Evolutionary conservation across 805 yeast species (phyloP), one percentile per base, ranked within the genome.

Genomic region (Candida quercuum): DNA sequence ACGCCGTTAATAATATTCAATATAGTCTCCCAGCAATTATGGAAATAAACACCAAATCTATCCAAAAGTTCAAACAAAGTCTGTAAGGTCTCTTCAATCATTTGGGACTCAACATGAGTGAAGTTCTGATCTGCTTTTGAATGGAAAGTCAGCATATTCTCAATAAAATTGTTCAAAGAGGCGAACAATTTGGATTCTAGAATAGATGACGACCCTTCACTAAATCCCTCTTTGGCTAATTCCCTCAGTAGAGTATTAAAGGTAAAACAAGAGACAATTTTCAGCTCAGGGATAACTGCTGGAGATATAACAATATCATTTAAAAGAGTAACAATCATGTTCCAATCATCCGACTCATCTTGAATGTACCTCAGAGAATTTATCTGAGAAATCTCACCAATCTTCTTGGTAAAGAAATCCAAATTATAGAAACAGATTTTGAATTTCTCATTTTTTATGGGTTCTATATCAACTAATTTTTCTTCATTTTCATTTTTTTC

Each of bases 31-130:
- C 98, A 91, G 0, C 84, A 79, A n/a, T 69, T 57, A 31, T 66
- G 64, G 35, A 81, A 66, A 6, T 67, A 61, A 25, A 71, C 69
- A 1, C 95, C 97, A 53, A 77, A 83, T 47, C 82, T 78, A 50
- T 88, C 94, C 23, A 91, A 67, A n/a, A 89, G 66, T 22, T 71
- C 76, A 52, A 79, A 82, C 36, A 91, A 57, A 0, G 86, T 81
- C 21, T 76, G 71, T 28, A 89, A 63, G 0, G 75, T 60, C 21
- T 71, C 71, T 14, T 83, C 68, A 42, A 81, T 76, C 42, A 87
- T 75, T 37, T 83, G 89, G 3, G 79, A 71, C 46, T 82, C 87
- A 23, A 78, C 72, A 45, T 76, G 75, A 38, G 74, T 62, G 1
- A 74, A 38, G n/a, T 29, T 29, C 43, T 56, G 55, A 8, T 52